Percentiles rank a stretch among this genome's conserved stretches.
These are phyloP conservation scores for Raffaelea ambrosiae DNA, from an alignment of 2,329 filamentous ascomycete genomes.

Conservation along the genomic window DNA sequence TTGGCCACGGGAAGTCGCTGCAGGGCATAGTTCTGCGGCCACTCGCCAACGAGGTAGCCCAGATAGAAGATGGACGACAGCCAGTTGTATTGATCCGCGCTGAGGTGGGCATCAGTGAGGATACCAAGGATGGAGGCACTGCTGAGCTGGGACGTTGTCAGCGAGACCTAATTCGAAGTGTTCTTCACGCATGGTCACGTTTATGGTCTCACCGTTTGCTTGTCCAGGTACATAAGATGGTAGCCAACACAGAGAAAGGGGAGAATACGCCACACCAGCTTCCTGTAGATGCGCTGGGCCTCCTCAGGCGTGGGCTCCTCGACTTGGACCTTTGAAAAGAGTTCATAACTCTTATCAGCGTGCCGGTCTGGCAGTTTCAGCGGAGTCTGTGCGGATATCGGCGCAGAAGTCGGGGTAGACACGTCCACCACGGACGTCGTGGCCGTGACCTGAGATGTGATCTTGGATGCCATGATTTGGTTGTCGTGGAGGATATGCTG, in stretches of 20 bases:
- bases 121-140: conserved; percentile 9
- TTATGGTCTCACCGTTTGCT: conserved; percentile 8
- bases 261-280: conserved; percentile 3
- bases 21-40: conserved; percentile 32
- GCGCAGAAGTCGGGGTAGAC: too few relatives aligned
- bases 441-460: too few relatives aligned
- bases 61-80: conserved; percentile 37
- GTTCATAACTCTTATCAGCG: conserved; percentile 8
- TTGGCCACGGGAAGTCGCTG: conserved; percentile 11
- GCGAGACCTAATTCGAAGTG: too few relatives aligned
- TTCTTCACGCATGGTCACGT: too few relatives aligned
- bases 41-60: conserved; percentile 35
- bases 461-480: too few relatives aligned
- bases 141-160: conserved; percentile 3
- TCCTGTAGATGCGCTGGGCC: neutral
- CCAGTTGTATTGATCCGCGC: conserved; percentile 10
- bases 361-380: conserved; percentile 4
- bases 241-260: conserved; percentile 11
- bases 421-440: too few relatives aligned
- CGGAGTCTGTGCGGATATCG: neutral
- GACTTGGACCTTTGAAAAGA: conserved; percentile 5
- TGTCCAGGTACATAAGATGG: conserved; percentile 12
- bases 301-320: conserved; percentile 5
- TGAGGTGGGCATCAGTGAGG: conserved; percentile 4
- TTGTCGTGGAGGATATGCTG: too few relatives aligned